Percentiles rank a stretch among this genome's conserved stretches.
Evolutionary conservation across 331 rosid genomes (phyloP).

Genomic region (Erythrophleum ivorense): DNA sequence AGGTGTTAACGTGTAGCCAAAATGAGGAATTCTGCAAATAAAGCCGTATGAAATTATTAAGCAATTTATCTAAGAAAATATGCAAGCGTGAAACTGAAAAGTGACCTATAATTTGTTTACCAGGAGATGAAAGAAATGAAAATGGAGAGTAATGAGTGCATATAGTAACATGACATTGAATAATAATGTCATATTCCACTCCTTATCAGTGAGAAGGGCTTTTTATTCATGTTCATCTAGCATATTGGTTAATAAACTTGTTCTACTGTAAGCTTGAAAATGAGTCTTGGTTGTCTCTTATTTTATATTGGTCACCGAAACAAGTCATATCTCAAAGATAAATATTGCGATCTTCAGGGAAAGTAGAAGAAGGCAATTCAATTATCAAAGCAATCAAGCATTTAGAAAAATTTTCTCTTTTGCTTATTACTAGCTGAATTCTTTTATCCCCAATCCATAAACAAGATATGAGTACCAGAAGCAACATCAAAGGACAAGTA

Average conservation of each 20-base stretch:
- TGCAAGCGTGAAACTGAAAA: no score
- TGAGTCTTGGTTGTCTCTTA: neutral
- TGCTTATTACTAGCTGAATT: neutral
- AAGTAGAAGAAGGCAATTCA: slow-evolving; percentile 9
- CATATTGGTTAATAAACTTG: slow-evolving; percentile 30
- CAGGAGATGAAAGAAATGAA: no score
- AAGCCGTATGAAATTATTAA: no score
- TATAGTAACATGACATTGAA: slow-evolving; percentile 27
- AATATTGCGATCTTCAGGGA: slow-evolving; percentile 23
- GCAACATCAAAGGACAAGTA: neutral
- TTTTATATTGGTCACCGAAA: neutral
- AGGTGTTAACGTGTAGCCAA: no score
- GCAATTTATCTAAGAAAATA: no score
- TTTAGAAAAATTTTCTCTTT: neutral
- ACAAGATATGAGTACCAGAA: neutral
- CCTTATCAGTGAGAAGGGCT: slow-evolving; percentile 8
- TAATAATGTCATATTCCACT: slow-evolving; percentile 13
- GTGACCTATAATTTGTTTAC: no score
- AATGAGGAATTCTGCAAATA: no score
- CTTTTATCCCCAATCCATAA: neutral
- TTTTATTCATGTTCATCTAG: neutral
- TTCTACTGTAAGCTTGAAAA: slow-evolving; percentile 5
- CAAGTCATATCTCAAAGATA: slow-evolving; percentile 23
- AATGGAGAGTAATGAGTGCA: no score
- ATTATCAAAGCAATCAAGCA: slow-evolving; percentile 2